Evolutionary conservation across 805 yeast species (phyloP), one percentile per base, ranked within the genome.

Genomic region (Tetrapisispora iriomotensis): DNA sequence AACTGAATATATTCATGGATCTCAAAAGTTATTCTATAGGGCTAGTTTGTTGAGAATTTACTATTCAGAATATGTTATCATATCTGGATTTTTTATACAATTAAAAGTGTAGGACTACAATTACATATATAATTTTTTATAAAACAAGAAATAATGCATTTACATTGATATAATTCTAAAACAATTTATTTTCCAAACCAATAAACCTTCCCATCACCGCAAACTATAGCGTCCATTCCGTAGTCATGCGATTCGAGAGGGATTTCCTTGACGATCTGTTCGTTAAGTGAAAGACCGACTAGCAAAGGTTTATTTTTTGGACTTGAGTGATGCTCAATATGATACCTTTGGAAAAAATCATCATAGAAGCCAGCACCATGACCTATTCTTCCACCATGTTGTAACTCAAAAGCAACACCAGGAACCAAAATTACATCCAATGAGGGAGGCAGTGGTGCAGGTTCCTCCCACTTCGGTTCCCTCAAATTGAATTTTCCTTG

Each of bases 331-430:
- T 50, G 45, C 19, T 46, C 40, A 21, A 47, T 41, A 23, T 37
- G 38, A 47, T 76, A 76, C 37, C 81, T 61, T 34, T 67, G 62
- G 30, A 82, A 69, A 50, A 68, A 82, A 49, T 80, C 85, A 56
- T 90, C 98, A 57, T 92, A 90, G 58, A 75, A 87, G 0, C 96
- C 98, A 5, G 79, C 90, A 1, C 98, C 98, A 56, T 86, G 94
- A 1, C 98, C 98, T 38, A 90, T 56, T 39, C 98, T 58, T 10
- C 65, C 57, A 18, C 77, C 63, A 6, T 47, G 44, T 19, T 47
- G 37, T 6, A 54, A 50, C 10, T 54, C 46, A 58, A 84, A 88
- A 1, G 84, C 95, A 1, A 90, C 79, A 0, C 94, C 96, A 0
- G 97, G 97, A 0, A 90, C 67, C 6, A 90, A 60, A 6, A 90